phyloP scores from a whole-genome alignment of 805 yeast species.

The Myxozyma monticola region DNA sequence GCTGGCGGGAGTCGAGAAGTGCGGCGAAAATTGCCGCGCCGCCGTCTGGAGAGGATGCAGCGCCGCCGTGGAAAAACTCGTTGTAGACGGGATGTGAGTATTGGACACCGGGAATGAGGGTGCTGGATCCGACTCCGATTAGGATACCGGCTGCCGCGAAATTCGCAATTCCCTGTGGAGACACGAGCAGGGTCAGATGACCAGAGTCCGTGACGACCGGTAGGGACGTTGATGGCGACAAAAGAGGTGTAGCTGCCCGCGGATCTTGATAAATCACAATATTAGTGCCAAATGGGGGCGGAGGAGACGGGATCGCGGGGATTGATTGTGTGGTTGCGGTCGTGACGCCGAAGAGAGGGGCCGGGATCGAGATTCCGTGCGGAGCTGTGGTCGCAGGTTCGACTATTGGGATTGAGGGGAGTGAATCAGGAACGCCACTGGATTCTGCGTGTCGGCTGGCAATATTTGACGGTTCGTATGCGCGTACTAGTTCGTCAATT shows the following conservation, averaged over 20 bases:
- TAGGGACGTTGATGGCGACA: constrained; percentile 13
- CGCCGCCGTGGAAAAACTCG: constrained; percentile 13
- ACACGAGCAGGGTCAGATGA: constrained; percentile 24
- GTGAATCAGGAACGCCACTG: background rate
- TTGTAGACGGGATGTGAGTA: constrained; percentile 4
- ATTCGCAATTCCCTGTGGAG: constrained; percentile 22
- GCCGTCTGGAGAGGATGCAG: constrained; percentile 12
- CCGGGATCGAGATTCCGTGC: background rate
- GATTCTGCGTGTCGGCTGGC: background rate
- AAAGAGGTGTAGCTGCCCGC: constrained; percentile 15
- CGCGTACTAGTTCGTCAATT: constrained; percentile 15
- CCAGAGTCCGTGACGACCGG: constrained; percentile 24
- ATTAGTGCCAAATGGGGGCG: constrained; percentile 26
- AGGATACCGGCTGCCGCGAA: constrained; percentile 23
- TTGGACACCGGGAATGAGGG: constrained; percentile 13
- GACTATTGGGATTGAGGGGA: background rate
- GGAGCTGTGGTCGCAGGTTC: background rate
- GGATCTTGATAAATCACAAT: constrained; percentile 28
- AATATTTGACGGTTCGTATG: constrained; percentile 6
- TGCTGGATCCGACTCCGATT: constrained; percentile 6
- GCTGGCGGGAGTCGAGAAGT: constrained; percentile 4
- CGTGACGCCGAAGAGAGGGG: constrained; percentile 8
- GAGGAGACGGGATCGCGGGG: constrained; percentile 17
- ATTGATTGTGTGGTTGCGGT: constrained; percentile 13
- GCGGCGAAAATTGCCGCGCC: constrained; percentile 15